Percentiles rank a stretch among this genome's conserved stretches.
phyloP scores from a whole-genome alignment of 2,329 filamentous ascomycete species.

The Aspergillus bombycis region DNA sequence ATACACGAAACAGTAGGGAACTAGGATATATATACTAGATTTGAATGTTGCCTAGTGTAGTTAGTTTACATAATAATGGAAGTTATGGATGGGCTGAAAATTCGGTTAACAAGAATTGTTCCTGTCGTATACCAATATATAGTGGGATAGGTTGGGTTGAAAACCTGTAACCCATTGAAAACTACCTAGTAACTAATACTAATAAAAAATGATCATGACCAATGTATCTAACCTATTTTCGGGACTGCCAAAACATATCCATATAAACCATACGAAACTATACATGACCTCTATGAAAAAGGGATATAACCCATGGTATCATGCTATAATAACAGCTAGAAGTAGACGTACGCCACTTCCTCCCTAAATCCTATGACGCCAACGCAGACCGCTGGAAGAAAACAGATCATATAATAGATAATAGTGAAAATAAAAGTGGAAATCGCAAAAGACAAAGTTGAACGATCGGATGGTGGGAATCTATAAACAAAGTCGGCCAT shows the following conservation, averaged over 20 bases:
- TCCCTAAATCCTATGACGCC: conserved; percentile 9
- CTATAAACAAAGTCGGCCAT: conserved; percentile 43
- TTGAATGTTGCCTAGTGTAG: neutral
- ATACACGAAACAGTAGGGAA: neutral
- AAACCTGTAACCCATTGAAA: too few relatives aligned
- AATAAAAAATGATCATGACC: neutral
- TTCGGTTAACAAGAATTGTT: neutral
- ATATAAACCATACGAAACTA: conserved; percentile 9
- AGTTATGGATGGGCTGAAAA: neutral
- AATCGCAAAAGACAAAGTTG: neutral
- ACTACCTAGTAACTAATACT: neutral
- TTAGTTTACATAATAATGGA: neutral
- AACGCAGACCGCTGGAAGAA: conserved; percentile 9
- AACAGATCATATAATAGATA: neutral
- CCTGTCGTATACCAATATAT: neutral
- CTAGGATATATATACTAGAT: neutral
- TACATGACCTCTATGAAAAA: conserved; percentile 23
- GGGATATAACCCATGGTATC: conserved; percentile 35
- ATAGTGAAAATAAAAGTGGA: neutral
- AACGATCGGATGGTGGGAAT: neutral
- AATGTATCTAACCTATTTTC: neutral
- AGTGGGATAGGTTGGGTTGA: too few relatives aligned
- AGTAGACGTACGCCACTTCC: conserved; percentile 2
- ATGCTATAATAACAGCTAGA: conserved; percentile 26
- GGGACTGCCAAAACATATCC: neutral